A percentile compares a stretch with the other conserved stretches of the same genome.
These are phyloP conservation scores for Ganoderma sinense DNA, from an alignment of 1,284 basidiomycete genomes.

Conservation along the genomic window DNA sequence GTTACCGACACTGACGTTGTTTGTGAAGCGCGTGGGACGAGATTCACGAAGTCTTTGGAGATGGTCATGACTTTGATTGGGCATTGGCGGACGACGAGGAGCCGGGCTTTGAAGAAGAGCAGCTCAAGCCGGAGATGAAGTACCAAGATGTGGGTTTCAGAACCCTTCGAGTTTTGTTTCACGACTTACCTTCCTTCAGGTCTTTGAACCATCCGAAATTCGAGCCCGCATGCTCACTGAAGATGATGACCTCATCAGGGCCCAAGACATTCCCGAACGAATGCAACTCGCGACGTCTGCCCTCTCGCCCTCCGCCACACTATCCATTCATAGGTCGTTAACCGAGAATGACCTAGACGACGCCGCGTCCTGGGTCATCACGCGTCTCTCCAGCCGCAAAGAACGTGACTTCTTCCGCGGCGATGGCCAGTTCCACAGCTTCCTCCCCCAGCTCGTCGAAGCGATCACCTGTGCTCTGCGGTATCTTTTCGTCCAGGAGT, in stretches of 20 bases:
- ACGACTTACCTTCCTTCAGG: slow-evolving; percentile 53
- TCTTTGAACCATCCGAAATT: slow-evolving; percentile 99
- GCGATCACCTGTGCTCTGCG: slow-evolving; percentile 86
- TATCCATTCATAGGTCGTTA: slow-evolving; percentile 74
- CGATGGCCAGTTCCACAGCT: slow-evolving; percentile 62
- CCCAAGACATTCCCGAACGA: slow-evolving; percentile 93
- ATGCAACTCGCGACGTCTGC: slow-evolving; percentile 95
- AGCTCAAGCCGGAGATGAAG: slow-evolving; percentile 76
- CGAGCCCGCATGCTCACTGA: slow-evolving; percentile 91
- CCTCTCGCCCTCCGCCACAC: slow-evolving; percentile 70
- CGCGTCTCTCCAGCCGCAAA: slow-evolving; percentile 83
- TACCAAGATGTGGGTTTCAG: slow-evolving; percentile 82
- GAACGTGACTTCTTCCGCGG: slow-evolving; percentile 78
- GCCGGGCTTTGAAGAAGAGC: slow-evolving; percentile 64
- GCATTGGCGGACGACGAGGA: slow-evolving; percentile 86
- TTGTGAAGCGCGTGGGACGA: slow-evolving; percentile 90
- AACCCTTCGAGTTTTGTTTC: slow-evolving; percentile 12
- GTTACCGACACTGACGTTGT: slow-evolving; percentile 30
- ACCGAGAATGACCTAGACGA: slow-evolving; percentile 78
- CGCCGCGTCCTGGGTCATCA: slow-evolving; percentile 91
- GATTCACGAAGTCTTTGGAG: slow-evolving; percentile 96
- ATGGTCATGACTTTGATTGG: slow-evolving; percentile 97
- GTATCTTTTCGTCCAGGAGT: slow-evolving; percentile 87
- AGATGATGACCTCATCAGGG: slow-evolving; percentile 93
- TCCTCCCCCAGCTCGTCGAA: slow-evolving; percentile 76